Evolutionary conservation across 2,329 filamentous ascomycete genomes (phyloP).

Genomic region (Talaromyces sp.): DNA sequence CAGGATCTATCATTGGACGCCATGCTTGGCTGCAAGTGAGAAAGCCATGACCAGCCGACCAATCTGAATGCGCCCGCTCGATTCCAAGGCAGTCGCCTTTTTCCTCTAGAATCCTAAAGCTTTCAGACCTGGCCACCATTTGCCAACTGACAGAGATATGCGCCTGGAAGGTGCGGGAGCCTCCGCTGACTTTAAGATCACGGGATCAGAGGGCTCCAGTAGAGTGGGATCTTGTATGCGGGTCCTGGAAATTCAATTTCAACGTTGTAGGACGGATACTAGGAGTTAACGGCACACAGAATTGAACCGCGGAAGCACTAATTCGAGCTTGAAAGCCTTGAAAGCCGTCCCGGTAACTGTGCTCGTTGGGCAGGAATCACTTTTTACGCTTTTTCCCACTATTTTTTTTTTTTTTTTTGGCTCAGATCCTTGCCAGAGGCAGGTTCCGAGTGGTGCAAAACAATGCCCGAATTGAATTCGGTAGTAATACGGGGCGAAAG

Average conservation of each 20-base stretch:
- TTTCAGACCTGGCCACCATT: conserved; percentile 32
- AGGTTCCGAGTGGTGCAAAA: conserved; percentile 24
- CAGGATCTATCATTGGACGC: conserved; percentile 30
- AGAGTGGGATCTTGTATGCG: conserved; percentile 39
- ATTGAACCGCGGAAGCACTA: conserved; percentile 7
- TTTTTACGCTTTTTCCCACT: conserved; percentile 15
- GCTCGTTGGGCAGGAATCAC: conserved; percentile 27
- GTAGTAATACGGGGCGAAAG: conserved; percentile 16
- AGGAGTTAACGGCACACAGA: conserved; percentile 10
- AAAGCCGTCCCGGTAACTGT: conserved; percentile 13
- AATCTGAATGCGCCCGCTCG: conserved; percentile 26
- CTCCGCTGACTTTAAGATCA: conserved; percentile 41
- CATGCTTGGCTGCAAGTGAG: conserved; percentile 26
- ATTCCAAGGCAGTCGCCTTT: conserved; percentile 24
- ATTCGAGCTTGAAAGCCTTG: conserved; percentile 3
- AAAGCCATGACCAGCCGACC: conserved; percentile 23
- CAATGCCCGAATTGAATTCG: background rate
- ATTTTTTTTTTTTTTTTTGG: too few relatives aligned
- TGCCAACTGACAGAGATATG: conserved; percentile 33
- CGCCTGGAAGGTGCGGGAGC: conserved; percentile 35
- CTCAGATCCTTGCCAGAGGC: conserved; percentile 31
- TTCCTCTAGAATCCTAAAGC: conserved; percentile 29
- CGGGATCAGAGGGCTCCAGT: conserved; percentile 42
- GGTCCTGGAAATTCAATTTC: conserved; percentile 42
- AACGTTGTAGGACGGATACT: conserved; percentile 35